phyloP scores from a whole-genome alignment of 441 rosid genomes.

The Syzygium syzygioides region DNA sequence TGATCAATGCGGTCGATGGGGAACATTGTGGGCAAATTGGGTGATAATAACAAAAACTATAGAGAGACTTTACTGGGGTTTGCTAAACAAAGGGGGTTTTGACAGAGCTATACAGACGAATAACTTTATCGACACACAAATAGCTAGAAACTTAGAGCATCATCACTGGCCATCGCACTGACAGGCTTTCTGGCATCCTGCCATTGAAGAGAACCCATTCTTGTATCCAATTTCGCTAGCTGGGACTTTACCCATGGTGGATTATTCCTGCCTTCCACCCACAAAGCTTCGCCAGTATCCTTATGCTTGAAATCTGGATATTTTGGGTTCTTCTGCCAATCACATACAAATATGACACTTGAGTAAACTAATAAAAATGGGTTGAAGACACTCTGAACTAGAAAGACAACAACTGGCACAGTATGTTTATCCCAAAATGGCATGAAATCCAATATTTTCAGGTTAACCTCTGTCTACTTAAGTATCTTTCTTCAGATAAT shows the following conservation, averaged over 20 bases:
- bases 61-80: neutral
- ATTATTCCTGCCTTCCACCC: conserved; percentile 59
- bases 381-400: neutral
- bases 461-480: neutral
- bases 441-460: neutral
- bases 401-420: neutral
- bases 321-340: conserved; percentile 48
- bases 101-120: neutral
- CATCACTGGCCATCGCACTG: conserved; percentile 25
- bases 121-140: neutral
- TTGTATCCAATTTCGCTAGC: conserved; percentile 38
- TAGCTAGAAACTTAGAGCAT: neutral
- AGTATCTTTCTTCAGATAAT: neutral
- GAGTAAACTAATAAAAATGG: neutral
- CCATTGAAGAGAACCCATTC: conserved; percentile 26
- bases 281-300: conserved; percentile 68
- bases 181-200: conserved; percentile 22
- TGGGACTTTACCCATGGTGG: conserved; percentile 66
- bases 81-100: neutral
- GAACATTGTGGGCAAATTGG: neutral
- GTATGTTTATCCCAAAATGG: neutral
- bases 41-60: neutral
- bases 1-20: neutral
- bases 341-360: neutral
- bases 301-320: conserved; percentile 75